phyloP scores from a whole-genome alignment of 2,329 filamentous ascomycete species.

The Colletotrichum tropicale region DNA sequence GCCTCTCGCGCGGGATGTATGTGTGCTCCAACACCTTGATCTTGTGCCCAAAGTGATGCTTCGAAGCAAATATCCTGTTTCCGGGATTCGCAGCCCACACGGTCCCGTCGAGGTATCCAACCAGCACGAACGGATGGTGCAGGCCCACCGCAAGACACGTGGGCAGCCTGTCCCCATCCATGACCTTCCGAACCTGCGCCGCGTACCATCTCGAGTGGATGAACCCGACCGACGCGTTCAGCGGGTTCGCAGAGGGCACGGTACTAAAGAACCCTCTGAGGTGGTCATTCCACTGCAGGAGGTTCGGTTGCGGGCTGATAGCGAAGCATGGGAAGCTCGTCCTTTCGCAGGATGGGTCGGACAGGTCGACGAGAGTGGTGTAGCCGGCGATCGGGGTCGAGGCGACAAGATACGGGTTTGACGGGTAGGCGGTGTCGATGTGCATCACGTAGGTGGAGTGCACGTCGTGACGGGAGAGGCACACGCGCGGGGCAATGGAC shows the following conservation, averaged over 20 bases:
- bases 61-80: constrained; percentile 43
- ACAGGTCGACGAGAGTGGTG: constrained; percentile 57
- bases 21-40: constrained; percentile 59
- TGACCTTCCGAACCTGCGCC: constrained; percentile 56
- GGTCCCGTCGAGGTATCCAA: constrained; percentile 59
- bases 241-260: constrained; percentile 56
- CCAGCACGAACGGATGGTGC: constrained; percentile 57
- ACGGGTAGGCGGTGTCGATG: constrained; percentile 60
- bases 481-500: constrained; percentile 54
- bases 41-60: constrained; percentile 41
- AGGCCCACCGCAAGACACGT: constrained; percentile 54
- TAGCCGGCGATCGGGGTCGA: constrained; percentile 60
- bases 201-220: constrained; percentile 55
- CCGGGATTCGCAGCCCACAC: constrained; percentile 54
- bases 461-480: constrained; percentile 57
- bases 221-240: constrained; percentile 58
- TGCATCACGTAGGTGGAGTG: constrained; percentile 60
- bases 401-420: constrained; percentile 59
- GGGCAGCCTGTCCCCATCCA: constrained; percentile 53
- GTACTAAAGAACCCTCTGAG: constrained; percentile 59
- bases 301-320: constrained; percentile 56
- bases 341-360: constrained; percentile 54
- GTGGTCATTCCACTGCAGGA: constrained; percentile 60
- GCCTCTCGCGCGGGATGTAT: constrained; percentile 42
- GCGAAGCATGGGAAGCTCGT: constrained; percentile 57